Conservation (phyloP, 352 stramenopile genomes). For the Thraustotheca clavata region DNA sequence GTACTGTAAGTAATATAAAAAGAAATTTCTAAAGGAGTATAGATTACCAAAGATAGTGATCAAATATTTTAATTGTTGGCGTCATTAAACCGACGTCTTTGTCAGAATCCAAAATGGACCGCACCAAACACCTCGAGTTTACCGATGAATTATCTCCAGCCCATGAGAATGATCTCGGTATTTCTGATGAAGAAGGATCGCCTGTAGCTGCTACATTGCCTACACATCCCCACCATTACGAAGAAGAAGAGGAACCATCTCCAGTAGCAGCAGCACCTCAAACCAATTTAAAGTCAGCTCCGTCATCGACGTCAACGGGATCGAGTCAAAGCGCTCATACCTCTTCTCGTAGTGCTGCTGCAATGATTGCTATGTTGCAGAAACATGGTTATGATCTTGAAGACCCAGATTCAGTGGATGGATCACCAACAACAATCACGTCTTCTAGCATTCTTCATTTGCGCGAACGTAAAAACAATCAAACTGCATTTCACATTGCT, state of each 20-base stretch:
- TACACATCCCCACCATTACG: no score
- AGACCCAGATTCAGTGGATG: conserved; percentile 25
- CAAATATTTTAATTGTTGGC: no score
- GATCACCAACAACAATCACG: conserved; percentile 23
- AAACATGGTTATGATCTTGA: conserved; percentile 79
- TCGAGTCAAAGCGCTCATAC: not conserved
- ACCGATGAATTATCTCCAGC: not conserved
- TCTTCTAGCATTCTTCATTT: conserved; percentile 57
- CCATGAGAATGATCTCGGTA: not conserved
- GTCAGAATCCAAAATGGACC: no score
- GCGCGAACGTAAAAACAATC: conserved; percentile 74
- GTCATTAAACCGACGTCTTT: no score
- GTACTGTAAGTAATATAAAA: no score
- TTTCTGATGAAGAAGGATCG: not conserved
- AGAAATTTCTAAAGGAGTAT: no score
- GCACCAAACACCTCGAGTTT: conserved; percentile 2
- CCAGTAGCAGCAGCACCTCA: not conserved
- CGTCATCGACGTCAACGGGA: not conserved
- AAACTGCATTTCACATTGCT: conserved; percentile 76
- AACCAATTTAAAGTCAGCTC: not conserved
- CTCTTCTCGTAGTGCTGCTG: not conserved
- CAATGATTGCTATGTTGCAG: conserved; percentile 65
- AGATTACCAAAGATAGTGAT: no score
- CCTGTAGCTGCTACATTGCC: not conserved
- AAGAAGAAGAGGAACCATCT: not conserved